Base-by-base conservation (phyloP, 1,139 yeast species). In the Kodamaea alishanica region DNA sequence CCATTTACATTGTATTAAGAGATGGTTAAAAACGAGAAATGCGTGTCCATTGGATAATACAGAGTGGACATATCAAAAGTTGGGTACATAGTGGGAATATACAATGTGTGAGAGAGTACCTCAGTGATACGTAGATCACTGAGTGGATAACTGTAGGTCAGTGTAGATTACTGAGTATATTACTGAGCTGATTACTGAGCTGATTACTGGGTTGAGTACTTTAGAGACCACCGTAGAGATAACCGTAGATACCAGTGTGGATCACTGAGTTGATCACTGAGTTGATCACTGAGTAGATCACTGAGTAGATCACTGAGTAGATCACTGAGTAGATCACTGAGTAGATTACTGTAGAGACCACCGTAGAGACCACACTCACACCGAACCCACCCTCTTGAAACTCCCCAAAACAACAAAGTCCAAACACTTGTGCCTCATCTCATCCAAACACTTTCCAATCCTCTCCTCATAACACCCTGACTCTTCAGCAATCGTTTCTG, bases 31-130 rank as follows among this genome's bases (percentile, higher is more conserved):
- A 61, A 86, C 96, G n/a, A 82, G 98, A 67, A 89, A 90, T 47
- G 96, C 90, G 26, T 94, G 99, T 71, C 99, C 99, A 1, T 73
- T 94, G 59, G 98, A 92, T 66, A 90, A 87, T 65, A 81, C 88
- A 51, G 95, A 88, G 42, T 94, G 99, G 97, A 81, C 81, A 37
- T 78, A 81, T 59, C 95, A 88, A 54, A 84, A 86, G 70, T 79
- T 84, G 62, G 95, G 96, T 38, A 49, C 47, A 15, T 51, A 45
- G 40, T 30, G 26, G n/a, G 6, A 35, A 26, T 24, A 28, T 28
- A 23, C 15, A 29, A 15, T 9, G 25, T 28, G n/a, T 20, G 27
- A 22, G 26, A 24, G 23, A 10, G 28, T 30, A 24, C 4, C 20
- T 15, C 20, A 15, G 20, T 15, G 20, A 15, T 15, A 3, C 20